A percentile compares a stretch with the other conserved stretches of the same genome.
phyloP scores from a whole-genome alignment of 208 protist species.

The Trypanosoma conorhini region DNA sequence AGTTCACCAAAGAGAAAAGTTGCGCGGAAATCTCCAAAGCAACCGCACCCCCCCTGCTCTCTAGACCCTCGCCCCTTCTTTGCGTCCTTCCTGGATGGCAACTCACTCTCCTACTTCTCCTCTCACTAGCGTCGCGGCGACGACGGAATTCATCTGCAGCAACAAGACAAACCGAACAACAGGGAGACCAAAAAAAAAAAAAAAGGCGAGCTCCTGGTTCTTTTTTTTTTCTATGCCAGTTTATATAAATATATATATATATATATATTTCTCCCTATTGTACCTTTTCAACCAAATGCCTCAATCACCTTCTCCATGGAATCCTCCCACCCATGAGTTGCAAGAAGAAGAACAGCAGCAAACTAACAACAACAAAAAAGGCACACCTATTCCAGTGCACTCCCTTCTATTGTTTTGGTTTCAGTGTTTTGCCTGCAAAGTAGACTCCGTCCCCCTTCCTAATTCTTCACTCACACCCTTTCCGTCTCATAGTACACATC shows the following conservation, averaged over 20 bases:
- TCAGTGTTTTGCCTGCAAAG: not conserved
- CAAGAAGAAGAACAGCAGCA: not conserved
- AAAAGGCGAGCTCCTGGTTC: not conserved
- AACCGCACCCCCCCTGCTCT: not conserved
- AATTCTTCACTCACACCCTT: not conserved
- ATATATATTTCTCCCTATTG: not conserved
- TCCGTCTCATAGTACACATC: not conserved
- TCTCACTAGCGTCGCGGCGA: not conserved
- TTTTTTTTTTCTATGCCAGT: not conserved
- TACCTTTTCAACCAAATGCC: not conserved
- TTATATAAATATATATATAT: not conserved
- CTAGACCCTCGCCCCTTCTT: not conserved
- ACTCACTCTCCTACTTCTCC: slow-evolving; percentile 1
- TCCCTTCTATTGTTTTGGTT: slow-evolving; percentile 21
- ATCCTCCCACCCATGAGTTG: not conserved
- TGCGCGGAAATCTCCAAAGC: not conserved
- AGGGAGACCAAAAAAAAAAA: not conserved
- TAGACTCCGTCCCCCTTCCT: not conserved
- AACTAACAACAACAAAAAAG: slow-evolving; percentile 9
- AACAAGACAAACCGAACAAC: not conserved
- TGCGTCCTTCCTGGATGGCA: not conserved
- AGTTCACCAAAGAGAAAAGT: not conserved
- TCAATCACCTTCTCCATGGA: not conserved
- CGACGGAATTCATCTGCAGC: not conserved
- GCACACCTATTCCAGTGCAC: not conserved